phyloP scores from a whole-genome alignment of 2,329 filamentous ascomycete genomes.

The Paradendryphiella salina region DNA sequence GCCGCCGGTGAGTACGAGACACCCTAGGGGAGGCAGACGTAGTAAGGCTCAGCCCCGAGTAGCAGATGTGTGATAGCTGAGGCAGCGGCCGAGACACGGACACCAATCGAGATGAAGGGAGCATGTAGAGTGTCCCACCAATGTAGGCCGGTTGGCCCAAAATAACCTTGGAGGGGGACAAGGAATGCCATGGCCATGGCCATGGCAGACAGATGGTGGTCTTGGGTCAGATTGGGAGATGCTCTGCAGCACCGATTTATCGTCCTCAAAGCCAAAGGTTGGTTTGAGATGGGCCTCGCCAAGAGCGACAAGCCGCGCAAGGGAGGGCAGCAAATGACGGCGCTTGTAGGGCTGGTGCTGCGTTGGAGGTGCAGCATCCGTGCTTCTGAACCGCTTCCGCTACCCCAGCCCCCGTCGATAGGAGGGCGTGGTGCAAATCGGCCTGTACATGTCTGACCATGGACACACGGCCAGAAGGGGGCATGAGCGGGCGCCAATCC shows the following conservation, averaged over 20 bases:
- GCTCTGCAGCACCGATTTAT: constrained; percentile 3
- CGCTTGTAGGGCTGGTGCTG: constrained; percentile 28
- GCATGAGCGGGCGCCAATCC: constrained; percentile 20
- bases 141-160: not conserved
- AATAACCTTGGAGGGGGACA: constrained; percentile 1
- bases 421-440: not conserved
- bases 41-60: constrained; percentile 1
- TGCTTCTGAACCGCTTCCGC: constrained; percentile 15
- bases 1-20: constrained; percentile 9
- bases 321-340: not conserved
- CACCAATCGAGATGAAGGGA: constrained; percentile 6
- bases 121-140: not conserved
- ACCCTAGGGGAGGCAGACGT: not conserved
- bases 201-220: constrained; percentile 19
- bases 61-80: constrained; percentile 6
- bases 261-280: no score
- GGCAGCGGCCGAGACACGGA: no score
- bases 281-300: no score
- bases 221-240: no score
- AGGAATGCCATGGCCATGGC: constrained; percentile 2
- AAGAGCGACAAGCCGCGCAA: not conserved
- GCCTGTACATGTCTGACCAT: not conserved
- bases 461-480: constrained; percentile 22
- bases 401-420: constrained; percentile 9
- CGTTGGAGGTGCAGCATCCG: constrained; percentile 3